Percentiles rank a stretch among this genome's conserved stretches.
Conservation (phyloP, 1,139 yeast species). For the Debaryomycetaceae sp. region DNA sequence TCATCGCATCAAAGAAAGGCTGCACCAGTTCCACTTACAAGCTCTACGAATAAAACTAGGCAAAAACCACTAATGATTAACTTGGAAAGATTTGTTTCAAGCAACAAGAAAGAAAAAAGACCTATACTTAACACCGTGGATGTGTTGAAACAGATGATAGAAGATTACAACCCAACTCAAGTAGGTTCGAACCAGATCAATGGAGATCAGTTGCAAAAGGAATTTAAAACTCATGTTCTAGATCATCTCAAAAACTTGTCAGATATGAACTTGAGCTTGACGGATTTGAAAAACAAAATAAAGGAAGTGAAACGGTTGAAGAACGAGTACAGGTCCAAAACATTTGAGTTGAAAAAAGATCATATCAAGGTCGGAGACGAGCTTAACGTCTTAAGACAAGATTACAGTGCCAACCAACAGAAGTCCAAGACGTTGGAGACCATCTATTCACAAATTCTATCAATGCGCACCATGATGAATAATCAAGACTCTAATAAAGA, state of each 20-base stretch:
- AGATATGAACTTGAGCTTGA: slow-evolving; percentile 41
- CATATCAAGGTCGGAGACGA: slow-evolving; percentile 33
- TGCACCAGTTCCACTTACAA: slow-evolving; percentile 19
- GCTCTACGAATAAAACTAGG: slow-evolving; percentile 13
- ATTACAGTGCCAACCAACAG: background rate
- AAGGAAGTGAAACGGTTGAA: slow-evolving; percentile 36
- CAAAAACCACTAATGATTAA: slow-evolving; percentile 30
- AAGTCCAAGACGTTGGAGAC: background rate
- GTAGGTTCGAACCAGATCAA: slow-evolving; percentile 15
- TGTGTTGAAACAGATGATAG: slow-evolving; percentile 32
- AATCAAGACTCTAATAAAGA: background rate
- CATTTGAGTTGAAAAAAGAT: slow-evolving; percentile 35
- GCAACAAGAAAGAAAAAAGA: slow-evolving; percentile 22
- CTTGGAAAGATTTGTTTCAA: slow-evolving; percentile 24
- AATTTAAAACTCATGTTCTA: slow-evolving; percentile 29
- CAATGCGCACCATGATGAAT: background rate
- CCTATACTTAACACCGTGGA: slow-evolving; percentile 33
- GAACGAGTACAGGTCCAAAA: slow-evolving; percentile 35
- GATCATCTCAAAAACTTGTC: slow-evolving; percentile 28
- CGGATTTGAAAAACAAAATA: slow-evolving; percentile 37
- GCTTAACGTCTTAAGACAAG: background rate
- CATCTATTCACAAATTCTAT: background rate
- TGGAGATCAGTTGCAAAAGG: slow-evolving; percentile 22
- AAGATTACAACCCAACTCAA: slow-evolving; percentile 22
- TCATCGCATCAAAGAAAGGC: background rate